phyloP scores from a whole-genome alignment of 2,329 filamentous ascomycete genomes.

The Trichoderma gracile region DNA sequence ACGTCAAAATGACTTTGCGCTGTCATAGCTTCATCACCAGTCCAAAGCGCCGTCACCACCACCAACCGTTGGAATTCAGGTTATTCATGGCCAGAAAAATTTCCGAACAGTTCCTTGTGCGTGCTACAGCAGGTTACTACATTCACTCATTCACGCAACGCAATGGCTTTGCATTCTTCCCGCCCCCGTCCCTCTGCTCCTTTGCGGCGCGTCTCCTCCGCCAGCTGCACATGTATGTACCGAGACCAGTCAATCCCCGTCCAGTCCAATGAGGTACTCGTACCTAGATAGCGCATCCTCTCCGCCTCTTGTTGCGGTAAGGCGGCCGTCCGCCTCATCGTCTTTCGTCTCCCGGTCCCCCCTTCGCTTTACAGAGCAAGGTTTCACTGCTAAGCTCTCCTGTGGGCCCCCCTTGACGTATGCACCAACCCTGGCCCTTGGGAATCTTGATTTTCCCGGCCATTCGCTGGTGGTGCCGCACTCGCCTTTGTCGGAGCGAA shows the following conservation, averaged over 20 bases:
- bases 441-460: conserved; percentile 18
- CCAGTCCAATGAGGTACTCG: too few relatives aligned
- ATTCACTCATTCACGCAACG: not conserved
- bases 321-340: conserved; percentile 11
- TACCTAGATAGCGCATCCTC: conserved; percentile 1
- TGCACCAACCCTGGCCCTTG: conserved; percentile 20
- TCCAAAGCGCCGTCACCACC: not conserved
- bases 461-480: not conserved
- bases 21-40: not conserved
- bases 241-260: not conserved
- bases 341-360: not conserved
- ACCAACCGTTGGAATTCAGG: not conserved
- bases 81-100: too few relatives aligned
- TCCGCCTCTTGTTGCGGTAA: conserved; percentile 17
- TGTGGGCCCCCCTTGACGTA: conserved; percentile 21
- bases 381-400: not conserved
- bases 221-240: not conserved
- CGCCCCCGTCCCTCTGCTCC: not conserved
- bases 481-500: not conserved
- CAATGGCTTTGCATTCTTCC: not conserved
- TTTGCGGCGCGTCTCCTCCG: conserved; percentile 16
- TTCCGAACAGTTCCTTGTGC: not conserved
- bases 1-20: conserved; percentile 24
- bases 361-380: not conserved
- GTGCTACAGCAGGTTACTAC: not conserved